These are phyloP conservation scores for Rosa lucieae DNA, from an alignment of 306 rosid genomes.

Conservation along the genomic window DNA sequence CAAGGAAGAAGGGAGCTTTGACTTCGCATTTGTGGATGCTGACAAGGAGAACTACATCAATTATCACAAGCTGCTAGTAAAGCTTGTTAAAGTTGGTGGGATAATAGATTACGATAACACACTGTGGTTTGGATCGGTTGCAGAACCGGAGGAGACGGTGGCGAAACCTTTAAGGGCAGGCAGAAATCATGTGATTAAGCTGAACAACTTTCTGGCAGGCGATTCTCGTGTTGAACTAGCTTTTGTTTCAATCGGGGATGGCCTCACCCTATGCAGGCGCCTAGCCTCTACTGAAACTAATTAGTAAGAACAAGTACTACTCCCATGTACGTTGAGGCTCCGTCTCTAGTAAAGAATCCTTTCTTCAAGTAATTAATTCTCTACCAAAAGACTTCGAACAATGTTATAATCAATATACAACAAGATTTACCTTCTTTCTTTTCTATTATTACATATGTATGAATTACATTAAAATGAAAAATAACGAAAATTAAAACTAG, in stretches of 20 bases:
- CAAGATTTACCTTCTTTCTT: too few species aligned
- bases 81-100: constrained; percentile 55
- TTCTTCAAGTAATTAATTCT: too few species aligned
- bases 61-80: constrained; percentile 50
- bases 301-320: too few species aligned
- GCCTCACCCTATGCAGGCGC: constrained; percentile 45
- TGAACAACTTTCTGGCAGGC: constrained; percentile 36
- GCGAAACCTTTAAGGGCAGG: not conserved
- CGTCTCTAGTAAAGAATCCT: too few species aligned
- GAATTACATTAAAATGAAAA: too few species aligned
- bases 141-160: constrained; percentile 24
- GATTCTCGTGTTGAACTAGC: constrained; percentile 45
- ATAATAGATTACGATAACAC: constrained; percentile 63
- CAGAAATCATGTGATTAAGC: constrained; percentile 23
- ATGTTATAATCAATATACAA: too few species aligned
- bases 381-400: too few species aligned
- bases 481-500: too few species aligned
- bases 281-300: constrained; percentile 5
- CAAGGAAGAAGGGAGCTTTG: constrained; percentile 47
- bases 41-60: constrained; percentile 33
- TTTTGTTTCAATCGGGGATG: constrained; percentile 46
- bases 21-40: constrained; percentile 63
- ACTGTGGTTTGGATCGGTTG: constrained; percentile 54
- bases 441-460: too few species aligned
- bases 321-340: too few species aligned